Base-by-base conservation (phyloP, 1,284 basidiomycete genomes). In the Ustilago trichophora region DNA sequence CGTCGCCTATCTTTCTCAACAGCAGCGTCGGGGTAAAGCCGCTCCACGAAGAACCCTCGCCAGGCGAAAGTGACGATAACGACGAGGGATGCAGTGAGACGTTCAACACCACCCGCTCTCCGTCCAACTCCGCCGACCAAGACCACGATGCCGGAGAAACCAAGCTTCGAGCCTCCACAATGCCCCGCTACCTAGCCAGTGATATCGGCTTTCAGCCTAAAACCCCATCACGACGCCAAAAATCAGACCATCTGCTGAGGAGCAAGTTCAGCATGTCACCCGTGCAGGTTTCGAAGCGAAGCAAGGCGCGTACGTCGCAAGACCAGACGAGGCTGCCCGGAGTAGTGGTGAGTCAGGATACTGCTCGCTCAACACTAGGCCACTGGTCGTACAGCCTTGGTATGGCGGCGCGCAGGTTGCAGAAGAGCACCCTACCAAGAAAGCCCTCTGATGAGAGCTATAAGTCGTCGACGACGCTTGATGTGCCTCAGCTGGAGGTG, bases 231-330 rank as follows among this genome's bases (percentile, higher is more conserved):
- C 49, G 49, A 22, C 32, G 51, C 2, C 51, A 55, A 29, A 21
- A 33, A 7, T 41, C 56, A 0, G 18, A 37, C 21, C 44, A 59
- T 18, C 56, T 55, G 18, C 52, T 69, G 18, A 51, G 40, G 36
- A 64, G 60, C 52, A 69, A 69, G 13, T 69, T 69, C 35, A 59
- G 56, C 56, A 69, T 69, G 59, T 69, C 66, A 6, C 66, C 66
- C 18, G 52, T 59, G 11, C 66, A 69, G 26, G 50, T 41, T 7
- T 56, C 66, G 4, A 59, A 64, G 16, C 51, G 52, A 24, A 41
- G 35, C 34, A 69, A 69, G 32, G 24, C 41, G 1, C 35, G 66
- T 1, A 31, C 24, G 5, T 64, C 50, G 6, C 41, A 68, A 21
- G 54, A 62, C n/a, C 44, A 41, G 6, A 24, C 34, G 13, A 7